A percentile compares a stretch with the other conserved stretches of the same genome.
These are phyloP conservation scores for Colletotrichum coccodes DNA, from an alignment of 2,329 filamentous ascomycete species.

Conservation along the genomic window DNA sequence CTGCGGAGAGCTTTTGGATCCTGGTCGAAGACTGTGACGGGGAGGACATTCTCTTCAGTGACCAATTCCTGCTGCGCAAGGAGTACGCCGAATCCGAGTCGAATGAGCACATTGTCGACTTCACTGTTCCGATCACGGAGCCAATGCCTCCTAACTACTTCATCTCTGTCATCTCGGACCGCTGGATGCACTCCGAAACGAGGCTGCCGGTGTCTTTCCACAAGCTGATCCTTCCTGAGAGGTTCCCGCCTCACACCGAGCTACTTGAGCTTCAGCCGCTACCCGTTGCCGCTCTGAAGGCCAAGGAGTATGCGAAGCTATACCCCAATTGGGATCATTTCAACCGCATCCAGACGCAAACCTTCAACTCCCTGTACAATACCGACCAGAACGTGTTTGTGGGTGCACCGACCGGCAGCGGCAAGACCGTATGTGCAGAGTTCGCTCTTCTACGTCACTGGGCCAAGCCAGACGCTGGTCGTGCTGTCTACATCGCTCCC, in stretches of 20 bases:
- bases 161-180: slow-evolving; percentile 91
- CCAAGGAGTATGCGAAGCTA: slow-evolving; percentile 80
- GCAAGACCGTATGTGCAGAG: slow-evolving; percentile 97
- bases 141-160: slow-evolving; percentile 99
- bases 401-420: slow-evolving; percentile 91
- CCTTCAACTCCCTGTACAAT: slow-evolving; percentile 92
- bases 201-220: slow-evolving; percentile 94
- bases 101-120: slow-evolving; percentile 95
- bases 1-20: slow-evolving; percentile 95
- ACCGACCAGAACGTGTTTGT: slow-evolving; percentile 95
- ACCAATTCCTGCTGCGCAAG: slow-evolving; percentile 90
- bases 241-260: slow-evolving; percentile 94
- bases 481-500: slow-evolving; percentile 93
- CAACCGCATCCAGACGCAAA: slow-evolving; percentile 97
- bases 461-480: slow-evolving; percentile 74
- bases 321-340: slow-evolving; percentile 90
- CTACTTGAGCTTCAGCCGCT: slow-evolving; percentile 92
- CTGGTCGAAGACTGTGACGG: slow-evolving; percentile 97
- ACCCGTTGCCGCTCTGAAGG: slow-evolving; percentile 88
- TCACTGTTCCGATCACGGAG: slow-evolving; percentile 95
- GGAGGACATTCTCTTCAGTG: slow-evolving; percentile 94
- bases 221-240: slow-evolving; percentile 92
- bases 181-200: slow-evolving; percentile 99
- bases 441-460: slow-evolving; percentile 92
- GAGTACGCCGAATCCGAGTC: slow-evolving; percentile 87